Evolutionary conservation across 306 rosid genomes (phyloP).

Genomic region (Begonia peltatifolia): DNA sequence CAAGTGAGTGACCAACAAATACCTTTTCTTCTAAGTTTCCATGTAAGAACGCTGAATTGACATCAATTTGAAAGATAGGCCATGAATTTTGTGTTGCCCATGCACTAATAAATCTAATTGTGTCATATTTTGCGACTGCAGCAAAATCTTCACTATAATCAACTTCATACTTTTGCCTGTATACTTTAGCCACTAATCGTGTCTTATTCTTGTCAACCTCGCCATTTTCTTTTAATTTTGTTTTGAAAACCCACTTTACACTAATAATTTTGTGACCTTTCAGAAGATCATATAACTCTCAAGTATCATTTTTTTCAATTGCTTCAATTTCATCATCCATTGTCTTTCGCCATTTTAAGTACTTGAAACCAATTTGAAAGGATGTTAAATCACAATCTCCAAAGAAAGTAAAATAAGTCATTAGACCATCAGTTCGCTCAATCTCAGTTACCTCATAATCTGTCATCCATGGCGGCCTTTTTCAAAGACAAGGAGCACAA

Average conservation of each 20-base stretch:
- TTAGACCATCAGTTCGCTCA: not conserved
- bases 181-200: not conserved
- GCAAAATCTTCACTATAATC: conserved; percentile 1
- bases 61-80: not conserved
- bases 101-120: no score
- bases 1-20: not conserved
- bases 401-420: not conserved
- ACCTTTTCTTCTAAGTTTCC: not conserved
- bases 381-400: not conserved
- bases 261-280: not conserved
- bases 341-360: not conserved
- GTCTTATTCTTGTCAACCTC: not conserved
- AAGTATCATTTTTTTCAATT: no score
- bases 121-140: no score
- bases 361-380: not conserved
- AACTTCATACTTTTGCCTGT: not conserved
- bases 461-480: not conserved
- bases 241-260: conserved; percentile 4
- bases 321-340: no score
- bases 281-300: not conserved
- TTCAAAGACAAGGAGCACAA: not conserved
- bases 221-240: not conserved
- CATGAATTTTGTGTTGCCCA: not conserved
- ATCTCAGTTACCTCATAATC: conserved; percentile 4
- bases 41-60: not conserved